Evolutionary conservation across 441 rosid genomes (phyloP).

Genomic region (Pelargonium citronellum): DNA sequence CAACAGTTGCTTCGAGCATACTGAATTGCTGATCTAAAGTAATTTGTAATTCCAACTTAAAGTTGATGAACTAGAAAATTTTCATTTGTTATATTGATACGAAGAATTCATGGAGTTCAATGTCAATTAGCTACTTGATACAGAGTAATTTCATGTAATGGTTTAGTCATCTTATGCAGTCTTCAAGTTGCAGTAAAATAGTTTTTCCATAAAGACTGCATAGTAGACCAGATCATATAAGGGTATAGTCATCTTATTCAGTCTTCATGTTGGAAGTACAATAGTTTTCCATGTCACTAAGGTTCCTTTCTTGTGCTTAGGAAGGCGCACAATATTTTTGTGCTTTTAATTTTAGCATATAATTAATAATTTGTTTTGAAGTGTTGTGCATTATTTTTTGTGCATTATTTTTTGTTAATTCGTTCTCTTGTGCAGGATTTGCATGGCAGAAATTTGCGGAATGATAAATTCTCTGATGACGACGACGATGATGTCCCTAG

Average conservation of each 20-base stretch:
- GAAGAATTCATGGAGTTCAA: background rate
- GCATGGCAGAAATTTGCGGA: slow-evolving; percentile 28
- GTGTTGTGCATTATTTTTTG: background rate
- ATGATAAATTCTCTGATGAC: slow-evolving; percentile 40
- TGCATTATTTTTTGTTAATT: slow-evolving; percentile 17
- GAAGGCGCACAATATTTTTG: background rate
- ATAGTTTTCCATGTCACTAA: background rate
- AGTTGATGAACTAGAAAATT: background rate
- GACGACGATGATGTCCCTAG: slow-evolving; percentile 58
- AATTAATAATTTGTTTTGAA: background rate
- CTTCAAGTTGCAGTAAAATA: background rate
- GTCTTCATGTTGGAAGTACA: background rate
- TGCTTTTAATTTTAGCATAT: background rate
- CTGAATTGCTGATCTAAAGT: background rate
- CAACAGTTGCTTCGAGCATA: background rate
- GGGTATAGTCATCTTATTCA: background rate
- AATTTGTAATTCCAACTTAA: background rate
- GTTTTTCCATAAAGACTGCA: background rate
- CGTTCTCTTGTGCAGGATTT: slow-evolving; percentile 39
- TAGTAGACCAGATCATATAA: background rate
- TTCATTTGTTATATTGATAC: background rate
- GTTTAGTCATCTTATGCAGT: background rate
- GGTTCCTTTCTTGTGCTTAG: background rate
- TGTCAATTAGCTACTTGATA: background rate
- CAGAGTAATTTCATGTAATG: background rate